phyloP scores from a whole-genome alignment of 768 basidiomycete genomes.

The Xerocomellus intermedius region DNA sequence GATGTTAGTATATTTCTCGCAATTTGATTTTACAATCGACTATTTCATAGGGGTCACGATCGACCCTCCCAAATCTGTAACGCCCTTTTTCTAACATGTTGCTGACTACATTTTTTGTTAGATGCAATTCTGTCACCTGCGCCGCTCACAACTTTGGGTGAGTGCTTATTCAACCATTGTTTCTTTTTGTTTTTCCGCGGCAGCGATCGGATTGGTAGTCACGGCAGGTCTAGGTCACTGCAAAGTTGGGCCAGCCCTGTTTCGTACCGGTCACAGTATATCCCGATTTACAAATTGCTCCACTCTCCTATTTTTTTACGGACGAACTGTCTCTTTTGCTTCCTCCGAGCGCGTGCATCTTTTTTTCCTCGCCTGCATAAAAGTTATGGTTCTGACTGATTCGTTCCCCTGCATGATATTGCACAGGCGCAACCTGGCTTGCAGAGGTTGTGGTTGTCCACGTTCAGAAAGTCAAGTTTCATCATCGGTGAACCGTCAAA shows the following conservation, averaged over 20 bases:
- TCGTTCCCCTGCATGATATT: conserved; percentile 49
- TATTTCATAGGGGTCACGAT: conserved; percentile 17
- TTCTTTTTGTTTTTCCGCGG: background rate
- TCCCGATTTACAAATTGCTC: conserved; percentile 25
- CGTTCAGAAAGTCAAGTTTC: conserved; percentile 39
- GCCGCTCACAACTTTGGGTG: conserved; percentile 86
- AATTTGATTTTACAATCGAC: conserved; percentile 19
- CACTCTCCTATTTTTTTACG: conserved; percentile 31
- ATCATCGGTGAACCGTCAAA: conserved; percentile 32
- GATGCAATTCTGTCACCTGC: conserved; percentile 67
- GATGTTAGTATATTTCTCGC: conserved; percentile 57
- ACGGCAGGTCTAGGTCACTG: background rate
- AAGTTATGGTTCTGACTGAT: conserved; percentile 43
- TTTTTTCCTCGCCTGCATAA: conserved; percentile 12
- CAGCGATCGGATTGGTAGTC: conserved; percentile 3
- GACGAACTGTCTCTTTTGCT: conserved; percentile 7
- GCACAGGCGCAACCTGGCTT: conserved; percentile 70
- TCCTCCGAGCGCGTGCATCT: background rate
- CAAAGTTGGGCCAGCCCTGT: conserved; percentile 4
- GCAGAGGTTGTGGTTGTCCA: conserved; percentile 75
- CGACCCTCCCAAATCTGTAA: conserved; percentile 9
- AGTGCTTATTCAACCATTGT: conserved; percentile 33
- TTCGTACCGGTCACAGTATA: conserved; percentile 20
- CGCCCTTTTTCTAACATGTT: background rate
- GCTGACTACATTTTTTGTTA: conserved; percentile 27